Evolutionary conservation across 2,329 filamentous ascomycete species (phyloP), one percentile per base, ranked within the genome.

Genomic region (Thielaviopsis musarum): DNA sequence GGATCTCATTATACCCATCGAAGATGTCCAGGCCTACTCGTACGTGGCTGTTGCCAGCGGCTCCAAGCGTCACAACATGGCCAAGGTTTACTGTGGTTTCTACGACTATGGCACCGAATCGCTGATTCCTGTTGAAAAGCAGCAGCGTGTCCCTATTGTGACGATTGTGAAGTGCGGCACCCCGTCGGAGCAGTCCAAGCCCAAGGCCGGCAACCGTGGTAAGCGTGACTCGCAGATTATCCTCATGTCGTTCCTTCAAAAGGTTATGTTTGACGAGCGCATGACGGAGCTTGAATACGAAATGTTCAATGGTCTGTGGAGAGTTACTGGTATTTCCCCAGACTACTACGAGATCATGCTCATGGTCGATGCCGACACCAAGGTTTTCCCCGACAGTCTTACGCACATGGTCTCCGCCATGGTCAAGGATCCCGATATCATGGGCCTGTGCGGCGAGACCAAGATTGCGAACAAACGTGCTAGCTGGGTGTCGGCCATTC

Each of bases 221-320:
- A 98, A 98, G 78, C 88, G 93, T 70, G 93, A 98, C 78, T 95
- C 89, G 75, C 93, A 98, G 72, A 96, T 98, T 68, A 93, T 98
- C 66, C 79, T 98, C 65, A 98, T 98, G 93, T 96, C 91, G 5
- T 98, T 98, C 79, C 75, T 98, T 65, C 93, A 98, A 70, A 98
- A 98, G 75, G 93, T 98, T 69, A 98, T 98, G 93, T 98, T 98
- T 67, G 93, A 98, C 70, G 94, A 98, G 74, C 87, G 93, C 63
- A 98, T 98, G 93, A 98, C 94, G 19, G 91, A 98, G 71, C 84
- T 98, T 57, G 93, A 98, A 71, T 98, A 90, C 68, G 93, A 98
- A 70, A 97, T 98, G 88, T 98, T 98, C 77, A 98, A 97, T 70
- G 93, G 93, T 58, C 79, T 98, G 64, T 98, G 91, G 91, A 95